Conservation (phyloP, 2,329 filamentous ascomycete genomes). For the Zelopaecilomyces penicillatus region DNA sequence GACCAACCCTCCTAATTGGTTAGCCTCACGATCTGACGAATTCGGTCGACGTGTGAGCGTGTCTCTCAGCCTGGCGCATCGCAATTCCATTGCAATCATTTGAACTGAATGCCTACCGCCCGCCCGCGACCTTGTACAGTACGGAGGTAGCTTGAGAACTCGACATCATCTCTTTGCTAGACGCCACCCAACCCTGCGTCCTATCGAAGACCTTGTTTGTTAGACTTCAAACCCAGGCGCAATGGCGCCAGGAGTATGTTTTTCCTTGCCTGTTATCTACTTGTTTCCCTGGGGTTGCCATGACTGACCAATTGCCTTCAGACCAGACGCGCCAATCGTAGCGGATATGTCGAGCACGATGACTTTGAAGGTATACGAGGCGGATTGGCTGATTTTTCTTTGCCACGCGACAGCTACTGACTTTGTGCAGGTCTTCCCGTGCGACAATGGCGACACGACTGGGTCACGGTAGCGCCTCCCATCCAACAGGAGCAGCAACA, state of each 20-base stretch:
- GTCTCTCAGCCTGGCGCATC: background rate
- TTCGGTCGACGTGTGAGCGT: background rate
- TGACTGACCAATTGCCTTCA: slow-evolving; percentile 20
- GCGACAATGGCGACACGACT: slow-evolving; percentile 76
- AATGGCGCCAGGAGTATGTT: slow-evolving; percentile 34
- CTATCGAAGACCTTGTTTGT: background rate
- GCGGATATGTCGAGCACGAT: slow-evolving; percentile 51
- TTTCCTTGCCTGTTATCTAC: background rate
- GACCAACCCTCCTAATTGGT: slow-evolving; percentile 3
- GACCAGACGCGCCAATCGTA: slow-evolving; percentile 49
- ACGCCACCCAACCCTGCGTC: too few species aligned
- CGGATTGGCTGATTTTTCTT: too few species aligned
- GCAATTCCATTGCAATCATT: background rate
- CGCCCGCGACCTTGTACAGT: background rate
- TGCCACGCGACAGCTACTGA: slow-evolving; percentile 13
- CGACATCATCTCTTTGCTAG: too few species aligned
- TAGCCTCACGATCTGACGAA: background rate
- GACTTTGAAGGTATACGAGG: slow-evolving; percentile 45
- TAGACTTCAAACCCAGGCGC: slow-evolving; percentile 6
- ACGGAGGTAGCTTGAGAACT: background rate
- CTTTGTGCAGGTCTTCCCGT: slow-evolving; percentile 66
- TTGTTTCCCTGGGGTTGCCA: background rate
- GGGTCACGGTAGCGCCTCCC: slow-evolving; percentile 59
- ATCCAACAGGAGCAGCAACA: slow-evolving; percentile 54
- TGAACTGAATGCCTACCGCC: background rate